These are phyloP conservation scores for Rhododendron kiyosumense DNA, from an alignment of 148 eudicot species.

Conservation along the genomic window DNA sequence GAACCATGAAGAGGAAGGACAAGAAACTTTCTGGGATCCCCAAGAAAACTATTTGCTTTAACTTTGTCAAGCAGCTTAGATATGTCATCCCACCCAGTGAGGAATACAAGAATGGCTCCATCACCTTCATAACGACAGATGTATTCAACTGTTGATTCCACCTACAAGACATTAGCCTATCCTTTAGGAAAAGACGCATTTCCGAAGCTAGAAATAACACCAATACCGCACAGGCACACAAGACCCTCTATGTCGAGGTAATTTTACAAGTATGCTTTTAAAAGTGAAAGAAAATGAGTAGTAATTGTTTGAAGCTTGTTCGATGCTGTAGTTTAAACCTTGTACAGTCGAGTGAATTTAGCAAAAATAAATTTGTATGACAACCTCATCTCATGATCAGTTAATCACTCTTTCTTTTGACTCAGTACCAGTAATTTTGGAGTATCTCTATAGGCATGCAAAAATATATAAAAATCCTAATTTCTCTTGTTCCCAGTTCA, in stretches of 20 bases:
- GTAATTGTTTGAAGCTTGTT: background rate
- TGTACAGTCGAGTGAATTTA: background rate
- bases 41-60: conserved; percentile 54
- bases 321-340: background rate
- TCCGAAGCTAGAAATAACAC: background rate
- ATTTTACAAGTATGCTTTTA: background rate
- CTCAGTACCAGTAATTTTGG: background rate
- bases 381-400: background rate
- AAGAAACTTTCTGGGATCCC: conserved; percentile 67
- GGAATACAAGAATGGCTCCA: conserved; percentile 93
- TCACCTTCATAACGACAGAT: conserved; percentile 76
- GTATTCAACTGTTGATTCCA: conserved; percentile 81
- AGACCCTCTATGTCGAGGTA: background rate
- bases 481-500: background rate
- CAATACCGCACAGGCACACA: background rate
- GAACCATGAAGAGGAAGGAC: conserved; percentile 96
- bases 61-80: conserved; percentile 79
- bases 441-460: background rate
- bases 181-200: background rate
- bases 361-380: background rate
- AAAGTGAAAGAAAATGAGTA: background rate
- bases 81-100: conserved; percentile 98
- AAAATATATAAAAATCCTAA: background rate
- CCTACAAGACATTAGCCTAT: conserved; percentile 33
- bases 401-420: background rate